Percentiles rank a stretch among this genome's conserved stretches.
Conservation (phyloP, 2,329 filamentous ascomycete species). For the Fusarium xyrophilum region DNA sequence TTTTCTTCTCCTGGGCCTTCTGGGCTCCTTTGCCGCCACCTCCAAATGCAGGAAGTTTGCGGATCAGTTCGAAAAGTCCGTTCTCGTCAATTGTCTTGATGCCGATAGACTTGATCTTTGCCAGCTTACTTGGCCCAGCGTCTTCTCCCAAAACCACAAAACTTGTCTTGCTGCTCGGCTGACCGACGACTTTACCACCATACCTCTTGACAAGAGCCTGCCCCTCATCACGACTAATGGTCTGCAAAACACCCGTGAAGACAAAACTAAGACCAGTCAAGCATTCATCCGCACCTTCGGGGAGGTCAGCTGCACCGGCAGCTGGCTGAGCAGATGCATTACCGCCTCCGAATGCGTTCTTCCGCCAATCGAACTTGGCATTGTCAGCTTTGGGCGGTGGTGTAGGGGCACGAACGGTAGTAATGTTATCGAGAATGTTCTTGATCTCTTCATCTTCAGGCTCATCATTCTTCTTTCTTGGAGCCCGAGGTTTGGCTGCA, state of each 20-base stretch:
- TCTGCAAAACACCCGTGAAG: conserved; percentile 87
- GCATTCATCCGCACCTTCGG: conserved; percentile 86
- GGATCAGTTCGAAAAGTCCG: conserved; percentile 87
- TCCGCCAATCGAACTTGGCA: conserved; percentile 82
- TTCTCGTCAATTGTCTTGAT: conserved; percentile 95
- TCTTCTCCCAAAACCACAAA: conserved; percentile 92
- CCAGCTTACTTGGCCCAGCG: conserved; percentile 90
- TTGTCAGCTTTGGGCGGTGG: conserved; percentile 76
- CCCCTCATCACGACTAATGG: conserved; percentile 82
- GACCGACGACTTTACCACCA: conserved; percentile 86
- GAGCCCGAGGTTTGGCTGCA: conserved; percentile 65
- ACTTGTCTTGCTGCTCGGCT: conserved; percentile 90
- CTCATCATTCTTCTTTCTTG: conserved; percentile 69
- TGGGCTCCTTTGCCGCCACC: conserved; percentile 88
- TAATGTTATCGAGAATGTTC: conserved; percentile 86
- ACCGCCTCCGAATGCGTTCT: conserved; percentile 62
- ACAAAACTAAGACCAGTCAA: conserved; percentile 90
- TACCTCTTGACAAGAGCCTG: conserved; percentile 89
- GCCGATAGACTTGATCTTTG: conserved; percentile 78
- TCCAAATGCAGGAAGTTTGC: conserved; percentile 80
- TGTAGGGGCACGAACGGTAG: conserved; percentile 80
- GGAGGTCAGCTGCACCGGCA: conserved; percentile 72
- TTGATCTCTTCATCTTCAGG: conserved; percentile 75
- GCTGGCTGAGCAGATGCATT: conserved; percentile 68
- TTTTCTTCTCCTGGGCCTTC: conserved; percentile 83